Base-by-base conservation (phyloP, 1,139 yeast species). In the Pichia sp. region DNA sequence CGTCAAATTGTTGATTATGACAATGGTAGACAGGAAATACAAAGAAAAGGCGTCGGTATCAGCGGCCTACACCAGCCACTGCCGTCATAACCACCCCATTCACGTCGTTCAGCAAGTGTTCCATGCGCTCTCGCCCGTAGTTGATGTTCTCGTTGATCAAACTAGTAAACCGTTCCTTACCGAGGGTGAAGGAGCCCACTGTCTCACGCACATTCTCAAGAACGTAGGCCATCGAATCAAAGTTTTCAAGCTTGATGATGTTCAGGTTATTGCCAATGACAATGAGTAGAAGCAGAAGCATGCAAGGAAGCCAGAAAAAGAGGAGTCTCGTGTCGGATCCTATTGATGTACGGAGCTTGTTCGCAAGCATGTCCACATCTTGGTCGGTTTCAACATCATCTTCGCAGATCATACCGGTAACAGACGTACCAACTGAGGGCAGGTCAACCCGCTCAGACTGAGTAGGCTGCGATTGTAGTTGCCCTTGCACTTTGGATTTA, bases 251-350 rank as follows among this genome's bases (percentile, higher is more conserved):
- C 8, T 56, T 46, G 17, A 53, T 37, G 21, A 61, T 67, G 4
- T 84, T 83, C 52, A 77, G 66, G 24, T 68, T 66, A 40, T 42
- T 52, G 19, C 55, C 56, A 18, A 69, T 61, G 21, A 77, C 59
- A 30, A 76, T 59, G 52, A 76, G 68, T 33, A 74, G 59, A 1
- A 80, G 68, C 3, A 75, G 47, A 8, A 81, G 51, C 57, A 82
- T 64, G 24, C 77, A 65, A 22, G 93, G 93, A 42, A 82, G 60
- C 97, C 97, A 87, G 69, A 87, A 87, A 54, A 86, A 83, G 40
- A 86, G 63, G 49, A 87, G 66, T 86, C 86, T 82, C 51, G 77
- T 82, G 58, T 87, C 97, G 51, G 86, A 82, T 49, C 75, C 23
- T 5, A 42, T 30, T 1, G 44, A 40, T 11, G 37, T 38, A 19